A percentile compares a stretch with the other conserved stretches of the same genome.
Conservation (phyloP, 805 yeast genomes). For the Kodamaea kaohsiungensis region DNA sequence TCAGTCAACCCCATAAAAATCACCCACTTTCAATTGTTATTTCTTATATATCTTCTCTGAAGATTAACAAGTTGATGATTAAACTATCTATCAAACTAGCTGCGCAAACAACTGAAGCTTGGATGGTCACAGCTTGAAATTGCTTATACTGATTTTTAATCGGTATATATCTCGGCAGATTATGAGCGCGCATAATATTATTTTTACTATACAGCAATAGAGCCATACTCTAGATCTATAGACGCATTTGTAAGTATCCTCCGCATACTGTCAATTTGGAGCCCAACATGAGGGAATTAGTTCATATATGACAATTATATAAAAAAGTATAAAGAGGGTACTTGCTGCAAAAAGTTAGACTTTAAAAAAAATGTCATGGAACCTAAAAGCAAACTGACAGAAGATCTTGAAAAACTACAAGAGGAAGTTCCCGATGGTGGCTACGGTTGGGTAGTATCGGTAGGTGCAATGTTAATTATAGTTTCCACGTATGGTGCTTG, state of each 20-base stretch:
- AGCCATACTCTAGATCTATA: background rate
- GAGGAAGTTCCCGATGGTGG: conserved; percentile 45
- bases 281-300: background rate
- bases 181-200: background rate
- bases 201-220: background rate
- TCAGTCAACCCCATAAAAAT: background rate
- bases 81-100: background rate
- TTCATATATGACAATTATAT: background rate
- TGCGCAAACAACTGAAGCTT: too few species aligned
- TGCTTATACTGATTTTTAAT: background rate
- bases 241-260: background rate
- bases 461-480: conserved; percentile 47
- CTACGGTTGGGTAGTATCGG: conserved; percentile 52
- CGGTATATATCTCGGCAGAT: background rate
- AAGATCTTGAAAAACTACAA: background rate
- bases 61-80: background rate
- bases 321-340: background rate
- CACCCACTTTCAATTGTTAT: background rate
- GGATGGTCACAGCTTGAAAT: background rate
- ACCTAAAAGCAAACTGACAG: background rate
- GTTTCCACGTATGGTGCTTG: conserved; percentile 59
- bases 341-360: background rate
- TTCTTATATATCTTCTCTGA: background rate
- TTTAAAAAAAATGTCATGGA: background rate
- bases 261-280: background rate